Evolutionary conservation across 2,329 filamentous ascomycete species (phyloP), one percentile per base, ranked within the genome.

Genomic region (Claviceps sp.): DNA sequence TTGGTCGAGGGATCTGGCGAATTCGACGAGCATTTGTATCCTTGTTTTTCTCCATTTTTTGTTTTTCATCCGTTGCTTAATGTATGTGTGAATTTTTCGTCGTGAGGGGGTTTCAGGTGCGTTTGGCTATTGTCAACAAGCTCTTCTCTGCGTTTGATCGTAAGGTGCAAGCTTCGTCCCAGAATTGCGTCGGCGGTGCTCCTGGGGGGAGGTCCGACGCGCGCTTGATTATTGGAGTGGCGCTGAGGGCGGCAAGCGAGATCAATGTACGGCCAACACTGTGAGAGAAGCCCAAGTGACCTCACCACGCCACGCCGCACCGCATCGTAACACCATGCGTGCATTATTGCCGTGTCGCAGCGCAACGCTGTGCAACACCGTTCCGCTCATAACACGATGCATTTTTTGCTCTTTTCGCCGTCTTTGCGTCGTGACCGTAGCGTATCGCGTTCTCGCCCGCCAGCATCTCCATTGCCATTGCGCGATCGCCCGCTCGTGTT

Each of bases 301-400:
- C 30, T 34, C 30, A 11, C 30, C 9, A 34, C 30, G 9, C 30
- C 26, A 30, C 22, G n/a, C 37, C 40, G 18, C n/a, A n/a, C 30
- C 40, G 4, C 20, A 26, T 22, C 20, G 30, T 34, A 11, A 34
- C 30, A 34, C 30, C 30, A 34, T 34, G 30, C 9, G 30, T 34
- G 30, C 30, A 34, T 34, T 34, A 50, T 4, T 22, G 37, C 18
- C 11, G 22, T 37, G 30, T 34, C 30, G 20, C 41, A 43, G 11
- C 41, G 11, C 41, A 43, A 22, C 18, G 20, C 41, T 22, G 2
- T n/a, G 41, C 20, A n/a, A 40, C 30, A 41, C 20, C 48, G 20
- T 24, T 46, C 11, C 16, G 50, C 60, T 70, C 65, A 71, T 69
- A 71, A 68, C 55, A 70, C 59, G 37, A 67, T 62, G 56, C 68